Evolutionary conservation across 345 rosid genomes (phyloP), one percentile per base, ranked within the genome.

Genomic region (Moricandia arvensis): DNA sequence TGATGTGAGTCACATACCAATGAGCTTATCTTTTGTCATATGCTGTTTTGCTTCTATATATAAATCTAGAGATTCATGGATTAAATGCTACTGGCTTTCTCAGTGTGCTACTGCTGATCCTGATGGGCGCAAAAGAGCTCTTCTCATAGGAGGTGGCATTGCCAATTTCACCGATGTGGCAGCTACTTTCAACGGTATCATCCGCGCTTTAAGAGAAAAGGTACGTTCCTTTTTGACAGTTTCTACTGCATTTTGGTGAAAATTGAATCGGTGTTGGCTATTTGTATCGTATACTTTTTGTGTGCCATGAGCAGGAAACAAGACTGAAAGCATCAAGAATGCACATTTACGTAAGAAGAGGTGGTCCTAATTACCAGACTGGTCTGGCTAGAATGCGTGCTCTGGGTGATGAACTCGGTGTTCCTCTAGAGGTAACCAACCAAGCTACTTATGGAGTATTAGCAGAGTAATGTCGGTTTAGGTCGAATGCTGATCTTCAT

Each of bases 81-180:
- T 43, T n/a, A 41, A 29, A 49, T 24, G 8, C 59, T 47, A 43
- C 53, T 41, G 26, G 53, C 24, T 57, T 7, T 72, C 68, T 77
- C 82, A 96, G 99, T 92, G 99, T 83, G 97, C 98, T 34, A 85
- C 97, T 53, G 85, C 97, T 45, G 83, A 93, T 63, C 98, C 98
- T 16, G 96, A 96, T 51, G 99, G 98, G 27, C 90, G 87, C 17
- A 96, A 93, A 81, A 76, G 99, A 84, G 96, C 94, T 75, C 91
- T 93, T 78, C 83, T 96, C 17, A 85, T 96, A 58, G 99, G 99
- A 76, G 99, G 99, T 9, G 98, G 99, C 71, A 96, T 93, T 35
- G 98, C 99, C 45, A 96, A 96, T 74, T 96, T 96, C 80, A 96
- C 98, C 0, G 98, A 96, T 27, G 99, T 96, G 58, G 98, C 94